A percentile compares a stretch with the other conserved stretches of the same genome.
Conservation (phyloP, 2,329 filamentous ascomycete genomes). For the Aspergillus latus region DNA sequence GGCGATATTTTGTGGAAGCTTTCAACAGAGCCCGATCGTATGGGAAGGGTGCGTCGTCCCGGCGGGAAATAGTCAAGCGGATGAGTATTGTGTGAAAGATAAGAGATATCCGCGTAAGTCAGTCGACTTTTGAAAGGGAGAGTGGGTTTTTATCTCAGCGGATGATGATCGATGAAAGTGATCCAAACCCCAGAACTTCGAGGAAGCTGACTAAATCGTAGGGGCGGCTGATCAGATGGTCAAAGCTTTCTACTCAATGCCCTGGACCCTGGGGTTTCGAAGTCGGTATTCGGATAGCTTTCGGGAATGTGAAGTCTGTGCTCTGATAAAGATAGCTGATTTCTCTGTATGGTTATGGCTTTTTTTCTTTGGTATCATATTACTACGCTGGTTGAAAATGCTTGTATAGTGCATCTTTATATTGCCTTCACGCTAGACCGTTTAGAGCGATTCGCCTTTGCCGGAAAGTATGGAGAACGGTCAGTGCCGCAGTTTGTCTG, state of each 20-base stretch:
- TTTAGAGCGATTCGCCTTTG: constrained; percentile 14
- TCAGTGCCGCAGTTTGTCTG: constrained; percentile 12
- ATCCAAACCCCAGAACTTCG: constrained; percentile 12
- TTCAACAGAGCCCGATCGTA: not conserved
- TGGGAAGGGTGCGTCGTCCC: not conserved
- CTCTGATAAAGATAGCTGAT: not conserved
- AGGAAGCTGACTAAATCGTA: constrained; percentile 27
- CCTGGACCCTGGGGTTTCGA: not conserved
- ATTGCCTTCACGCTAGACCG: constrained; percentile 5
- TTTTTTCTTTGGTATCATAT: not conserved
- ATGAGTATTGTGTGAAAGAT: not conserved
- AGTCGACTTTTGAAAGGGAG: not conserved
- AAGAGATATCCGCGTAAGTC: not conserved
- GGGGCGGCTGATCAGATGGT: constrained; percentile 26
- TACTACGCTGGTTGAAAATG: not conserved
- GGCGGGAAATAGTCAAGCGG: not conserved
- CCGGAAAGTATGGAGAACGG: constrained; percentile 11
- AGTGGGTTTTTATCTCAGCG: not conserved
- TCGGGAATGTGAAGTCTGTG: not conserved
- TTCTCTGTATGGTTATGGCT: not conserved
- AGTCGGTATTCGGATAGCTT: not conserved
- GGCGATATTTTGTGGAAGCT: constrained; percentile 7
- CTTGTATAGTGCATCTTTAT: not conserved
- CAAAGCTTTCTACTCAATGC: constrained; percentile 21
- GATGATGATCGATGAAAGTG: constrained; percentile 2